Conservation (phyloP, 805 yeast species). For the Brettanomyces nanus region DNA sequence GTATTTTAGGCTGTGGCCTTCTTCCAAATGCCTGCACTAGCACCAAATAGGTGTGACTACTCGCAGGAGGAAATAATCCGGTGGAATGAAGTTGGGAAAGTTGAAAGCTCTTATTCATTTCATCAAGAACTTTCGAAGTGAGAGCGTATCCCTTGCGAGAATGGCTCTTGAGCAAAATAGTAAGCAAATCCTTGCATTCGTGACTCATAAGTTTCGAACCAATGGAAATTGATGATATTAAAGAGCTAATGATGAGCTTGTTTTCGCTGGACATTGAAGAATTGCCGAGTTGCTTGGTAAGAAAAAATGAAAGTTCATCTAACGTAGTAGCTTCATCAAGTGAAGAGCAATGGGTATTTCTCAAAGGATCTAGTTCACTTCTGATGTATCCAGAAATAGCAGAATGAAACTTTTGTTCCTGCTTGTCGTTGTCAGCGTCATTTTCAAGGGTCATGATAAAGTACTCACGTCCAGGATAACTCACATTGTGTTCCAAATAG, state of each 20-base stretch:
- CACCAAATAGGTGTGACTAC: constrained; percentile 33
- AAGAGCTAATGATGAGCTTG: constrained; percentile 5
- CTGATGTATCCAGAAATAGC: constrained; percentile 11
- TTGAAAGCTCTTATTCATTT: constrained; percentile 19
- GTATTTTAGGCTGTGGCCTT: constrained; percentile 18
- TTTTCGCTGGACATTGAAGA: constrained; percentile 5
- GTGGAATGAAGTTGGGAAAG: constrained; percentile 2
- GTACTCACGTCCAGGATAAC: constrained; percentile 19
- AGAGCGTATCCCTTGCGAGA: constrained; percentile 15
- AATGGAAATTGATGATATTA: constrained; percentile 9
- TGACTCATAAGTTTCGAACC: constrained; percentile 19
- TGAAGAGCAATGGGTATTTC: constrained; percentile 8
- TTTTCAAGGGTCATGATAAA: constrained; percentile 12
- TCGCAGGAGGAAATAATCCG: constrained; percentile 29
- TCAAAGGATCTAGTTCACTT: constrained; percentile 10
- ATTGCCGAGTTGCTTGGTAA: constrained; percentile 5
- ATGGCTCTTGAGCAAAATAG: constrained; percentile 14
- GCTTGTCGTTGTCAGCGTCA: constrained; percentile 4
- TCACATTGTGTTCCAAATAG: constrained; percentile 8
- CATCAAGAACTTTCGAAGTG: constrained; percentile 26
- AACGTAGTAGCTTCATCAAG: constrained; percentile 16
- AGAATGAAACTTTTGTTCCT: constrained; percentile 8
- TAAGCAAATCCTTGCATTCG: constrained; percentile 20
- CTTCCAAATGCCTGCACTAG: constrained; percentile 29
- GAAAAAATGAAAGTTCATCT: constrained; percentile 11